Evolutionary conservation across 202 grass and related monocot species (phyloP), one percentile per base, ranked within the genome.

Genomic region (Panicum virgatum): DNA sequence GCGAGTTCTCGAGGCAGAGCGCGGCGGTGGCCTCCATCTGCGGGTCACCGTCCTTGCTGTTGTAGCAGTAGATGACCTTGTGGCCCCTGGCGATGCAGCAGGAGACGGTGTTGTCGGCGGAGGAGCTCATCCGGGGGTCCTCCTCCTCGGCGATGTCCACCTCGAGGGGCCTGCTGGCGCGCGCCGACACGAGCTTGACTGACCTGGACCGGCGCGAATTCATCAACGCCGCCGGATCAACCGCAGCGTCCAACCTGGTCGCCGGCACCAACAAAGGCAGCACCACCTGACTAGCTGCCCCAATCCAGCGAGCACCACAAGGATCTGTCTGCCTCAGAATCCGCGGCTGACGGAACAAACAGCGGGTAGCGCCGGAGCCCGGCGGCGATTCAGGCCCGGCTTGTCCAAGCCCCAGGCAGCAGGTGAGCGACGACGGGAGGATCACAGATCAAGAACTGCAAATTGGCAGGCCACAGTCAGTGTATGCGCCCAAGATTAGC

Each of bases 61-160:
- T 92, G 72, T 91, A 98, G 34, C 72, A 71, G 80, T 93, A 95
- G 64, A 95, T 63, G 38, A 95, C 88, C 34, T 75, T 89, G 6
- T 15, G 75, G n/a, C 86, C 96, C 40, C 80, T 89, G n/a, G 96
- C 86, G 54, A 98, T 79, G 80, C 96, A 98, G 84, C 92, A 98
- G 83, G 93, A 98, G 29, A 95, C 90, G 0, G 86, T 88, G 90
- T 98, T 98, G 66, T 88, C 88, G 0, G 85, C 91, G 4, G 91
- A 97, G 1, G 91, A 91, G 86, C 84, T 85, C 94, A 97, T 94
- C 76, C 84, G 94, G 4, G 81, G 72, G 62, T 80, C 83, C 68
- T 88, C 83, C 56, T 30, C 32, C 32, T 88, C 87, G 23, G 67
- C 7, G 9, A 93, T 86, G 16, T 93, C 88, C 20, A 95, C 84